phyloP scores from a whole-genome alignment of 768 basidiomycete genomes.

The Naematelia aurantialba region DNA sequence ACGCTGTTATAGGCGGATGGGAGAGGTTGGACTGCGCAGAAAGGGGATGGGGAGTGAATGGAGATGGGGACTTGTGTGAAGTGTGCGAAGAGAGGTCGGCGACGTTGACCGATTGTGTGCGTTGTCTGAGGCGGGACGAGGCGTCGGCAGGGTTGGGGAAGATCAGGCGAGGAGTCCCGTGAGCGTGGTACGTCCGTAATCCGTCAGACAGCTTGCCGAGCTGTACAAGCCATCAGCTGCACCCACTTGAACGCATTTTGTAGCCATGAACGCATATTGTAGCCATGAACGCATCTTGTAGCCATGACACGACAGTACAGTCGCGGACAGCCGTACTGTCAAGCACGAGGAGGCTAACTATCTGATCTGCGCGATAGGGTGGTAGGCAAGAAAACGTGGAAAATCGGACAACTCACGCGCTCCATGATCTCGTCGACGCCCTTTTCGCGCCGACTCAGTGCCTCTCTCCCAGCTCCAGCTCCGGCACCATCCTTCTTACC shows the following conservation, averaged over 20 bases:
- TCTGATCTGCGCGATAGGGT: no score
- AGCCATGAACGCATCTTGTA: no score
- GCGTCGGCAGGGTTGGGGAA: slow-evolving; percentile 21
- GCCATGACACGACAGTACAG: no score
- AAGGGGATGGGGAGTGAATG: not conserved
- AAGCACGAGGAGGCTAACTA: no score
- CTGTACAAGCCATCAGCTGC: no score
- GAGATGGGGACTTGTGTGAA: slow-evolving; percentile 3
- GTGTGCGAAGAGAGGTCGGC: not conserved
- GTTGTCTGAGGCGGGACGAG: not conserved
- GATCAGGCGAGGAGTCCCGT: slow-evolving; percentile 37
- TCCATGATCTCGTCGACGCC: slow-evolving; percentile 44
- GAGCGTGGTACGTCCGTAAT: slow-evolving; percentile 37
- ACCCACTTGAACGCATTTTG: no score
- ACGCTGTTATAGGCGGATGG: not conserved
- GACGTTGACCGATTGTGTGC: not conserved
- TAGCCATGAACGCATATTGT: no score
- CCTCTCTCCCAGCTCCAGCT: slow-evolving; percentile 5
- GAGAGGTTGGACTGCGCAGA: not conserved
- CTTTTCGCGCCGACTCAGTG: slow-evolving; percentile 22
- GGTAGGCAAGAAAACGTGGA: not conserved
- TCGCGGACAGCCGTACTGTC: no score
- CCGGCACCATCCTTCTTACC: slow-evolving; percentile 1
- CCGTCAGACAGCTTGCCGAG: slow-evolving; percentile 30
- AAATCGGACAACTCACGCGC: slow-evolving; percentile 22